Conservation (phyloP, 768 basidiomycete genomes). For the Kwoniella mangroviensis region DNA sequence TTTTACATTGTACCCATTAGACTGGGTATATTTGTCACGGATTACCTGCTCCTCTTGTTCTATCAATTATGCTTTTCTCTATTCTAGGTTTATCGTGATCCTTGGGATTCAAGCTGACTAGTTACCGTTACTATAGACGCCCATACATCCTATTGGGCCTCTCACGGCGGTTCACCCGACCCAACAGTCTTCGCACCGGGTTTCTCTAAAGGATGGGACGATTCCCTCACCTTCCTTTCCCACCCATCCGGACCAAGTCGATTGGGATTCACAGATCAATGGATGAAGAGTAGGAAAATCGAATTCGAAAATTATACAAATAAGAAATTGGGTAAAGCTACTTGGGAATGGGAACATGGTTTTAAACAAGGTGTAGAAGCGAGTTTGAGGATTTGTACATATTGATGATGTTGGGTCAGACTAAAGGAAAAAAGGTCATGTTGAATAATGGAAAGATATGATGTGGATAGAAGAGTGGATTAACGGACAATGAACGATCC, state of each 20-base stretch:
- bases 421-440: too few relatives aligned
- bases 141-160: constrained; percentile 62
- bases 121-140: constrained; percentile 41
- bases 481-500: too few relatives aligned
- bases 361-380: constrained; percentile 64
- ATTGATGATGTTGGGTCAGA: not conserved
- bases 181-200: constrained; percentile 73
- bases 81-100: too few relatives aligned
- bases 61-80: not conserved
- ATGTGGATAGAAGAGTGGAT: too few relatives aligned
- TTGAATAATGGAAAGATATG: too few relatives aligned
- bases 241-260: constrained; percentile 59
- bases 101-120: not conserved
- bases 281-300: constrained; percentile 62
- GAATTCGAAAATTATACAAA: constrained; percentile 63
- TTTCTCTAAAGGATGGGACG: constrained; percentile 73
- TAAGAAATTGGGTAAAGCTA: constrained; percentile 53
- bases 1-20: too few relatives aligned
- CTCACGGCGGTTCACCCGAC: constrained; percentile 66
- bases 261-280: constrained; percentile 70
- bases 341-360: constrained; percentile 69
- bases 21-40: too few relatives aligned
- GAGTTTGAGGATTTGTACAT: constrained; percentile 25
- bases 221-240: constrained; percentile 66
- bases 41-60: too few relatives aligned